These are phyloP conservation scores for Phoma sp. DNA, from an alignment of 2,329 filamentous ascomycete genomes.

Conservation along the genomic window DNA sequence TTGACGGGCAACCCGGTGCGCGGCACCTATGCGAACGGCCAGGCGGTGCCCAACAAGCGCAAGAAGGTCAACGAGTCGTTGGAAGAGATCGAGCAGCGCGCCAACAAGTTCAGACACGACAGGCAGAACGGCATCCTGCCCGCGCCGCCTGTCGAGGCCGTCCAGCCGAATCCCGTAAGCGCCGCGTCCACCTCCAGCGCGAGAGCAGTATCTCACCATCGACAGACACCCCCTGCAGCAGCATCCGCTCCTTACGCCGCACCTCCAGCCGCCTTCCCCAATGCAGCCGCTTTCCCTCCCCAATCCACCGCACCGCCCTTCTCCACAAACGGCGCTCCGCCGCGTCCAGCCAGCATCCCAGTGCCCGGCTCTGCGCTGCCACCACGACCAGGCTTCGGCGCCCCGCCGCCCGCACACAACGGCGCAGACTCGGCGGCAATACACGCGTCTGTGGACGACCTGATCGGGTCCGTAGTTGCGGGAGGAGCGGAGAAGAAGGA, in stretches of 20 bases:
- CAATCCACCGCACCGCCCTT: conserved; percentile 16
- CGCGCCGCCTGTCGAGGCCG: conserved; percentile 48
- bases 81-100: conserved; percentile 78
- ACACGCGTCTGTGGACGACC: conserved; percentile 57
- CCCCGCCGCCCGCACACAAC: conserved; percentile 21
- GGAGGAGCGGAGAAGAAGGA: conserved; percentile 49
- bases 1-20: conserved; percentile 83
- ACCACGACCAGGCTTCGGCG: conserved; percentile 48
- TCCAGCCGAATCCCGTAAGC: conserved; percentile 22
- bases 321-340: conserved; percentile 31
- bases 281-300: conserved; percentile 22
- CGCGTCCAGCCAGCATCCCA: conserved; percentile 41
- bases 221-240: conserved; percentile 31
- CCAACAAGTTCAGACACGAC: conserved; percentile 60
- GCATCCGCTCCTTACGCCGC: conserved; percentile 21
- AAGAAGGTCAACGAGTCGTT: conserved; percentile 73
- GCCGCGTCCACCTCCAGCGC: too few species aligned
- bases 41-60: conserved; percentile 59
- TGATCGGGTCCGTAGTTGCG: conserved; percentile 49
- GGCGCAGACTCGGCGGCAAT: conserved; percentile 23
- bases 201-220: neutral
- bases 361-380: conserved; percentile 24
- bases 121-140: conserved; percentile 50
- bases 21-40: conserved; percentile 46
- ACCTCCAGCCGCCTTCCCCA: conserved; percentile 28